Evolutionary conservation across 352 stramenopile species (phyloP), one percentile per base, ranked within the genome.

Genomic region (Phytophthora quininea): DNA sequence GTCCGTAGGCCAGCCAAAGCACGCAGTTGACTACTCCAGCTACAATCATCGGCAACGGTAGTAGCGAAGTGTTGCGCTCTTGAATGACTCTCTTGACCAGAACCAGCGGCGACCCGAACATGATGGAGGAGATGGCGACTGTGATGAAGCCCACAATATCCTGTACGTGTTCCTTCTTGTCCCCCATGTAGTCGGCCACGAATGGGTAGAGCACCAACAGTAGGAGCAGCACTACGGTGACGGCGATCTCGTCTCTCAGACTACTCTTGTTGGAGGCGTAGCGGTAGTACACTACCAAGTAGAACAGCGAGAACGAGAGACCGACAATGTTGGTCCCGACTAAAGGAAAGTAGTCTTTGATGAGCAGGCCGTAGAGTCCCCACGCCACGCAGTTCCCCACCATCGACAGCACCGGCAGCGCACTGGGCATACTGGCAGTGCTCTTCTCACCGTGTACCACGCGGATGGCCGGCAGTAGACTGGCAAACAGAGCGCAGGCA

Each of bases 21-120:
- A 79, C 54, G 43, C 72, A 78, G 63, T 82, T 86, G 43, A 87
- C 57, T 5, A 74, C 69, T 10, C 77, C 82, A 15, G 80, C 68
- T 49, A 73, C 47, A 56, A 91, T 82, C 76, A 91, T 86, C 19
- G 52, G 40, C 12, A 86, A 58, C 3, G 82, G 82, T 42, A 91
- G 58, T 15, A 76, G 48, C 10, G 67, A 56, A 27, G 74, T 58
- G 52, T 77, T 83, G 50, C 76, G 79, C 31, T 80, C 75, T 55
- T 74, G 58, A 31, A 91, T 63, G 52, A 91, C 82, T 32, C 74
- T 54, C 45, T 75, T 76, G 15, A 89, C 72, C 5, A 81, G 51
- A 12, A 79, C 71, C 12, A 91, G 71, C 57, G 82, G 82, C 43
- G 80, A 90, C 29, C 63, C 80, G 54, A 89, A 85, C 78, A 92